phyloP scores from a whole-genome alignment of 352 stramenopile genomes.

The Detonula confervacea region DNA sequence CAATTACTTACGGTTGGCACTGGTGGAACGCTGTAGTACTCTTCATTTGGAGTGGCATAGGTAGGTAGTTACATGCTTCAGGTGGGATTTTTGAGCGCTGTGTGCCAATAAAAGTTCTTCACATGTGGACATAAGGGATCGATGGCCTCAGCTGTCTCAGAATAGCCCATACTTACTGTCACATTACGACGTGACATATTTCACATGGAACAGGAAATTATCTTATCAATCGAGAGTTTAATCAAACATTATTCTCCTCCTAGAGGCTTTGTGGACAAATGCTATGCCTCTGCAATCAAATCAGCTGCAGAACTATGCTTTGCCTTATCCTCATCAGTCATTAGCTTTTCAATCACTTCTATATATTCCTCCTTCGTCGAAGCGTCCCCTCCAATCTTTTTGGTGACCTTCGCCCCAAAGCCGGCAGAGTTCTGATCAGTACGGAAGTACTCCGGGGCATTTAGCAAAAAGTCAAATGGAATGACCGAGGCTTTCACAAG shows the following conservation, averaged over 20 bases:
- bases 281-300: constrained; percentile 52
- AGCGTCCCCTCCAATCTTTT: constrained; percentile 57
- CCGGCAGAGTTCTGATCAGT: constrained; percentile 64
- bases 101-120: too few relatives aligned
- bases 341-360: constrained; percentile 67
- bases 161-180: too few relatives aligned
- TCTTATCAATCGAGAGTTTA: constrained; percentile 18
- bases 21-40: too few relatives aligned
- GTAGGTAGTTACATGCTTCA: too few relatives aligned
- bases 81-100: too few relatives aligned
- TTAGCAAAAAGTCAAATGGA: constrained; percentile 61
- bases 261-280: too few relatives aligned
- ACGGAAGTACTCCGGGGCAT: constrained; percentile 75
- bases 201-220: background rate
- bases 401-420: constrained; percentile 73
- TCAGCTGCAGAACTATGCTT: constrained; percentile 48
- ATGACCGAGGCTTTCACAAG: constrained; percentile 63
- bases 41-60: too few relatives aligned
- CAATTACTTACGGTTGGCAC: too few relatives aligned
- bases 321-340: constrained; percentile 74
- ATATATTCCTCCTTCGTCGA: constrained; percentile 45
- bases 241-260: constrained; percentile 1
- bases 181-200: too few relatives aligned
- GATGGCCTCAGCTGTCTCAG: too few relatives aligned
- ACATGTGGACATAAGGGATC: too few relatives aligned